phyloP scores from a whole-genome alignment of 129 eudicot genomes.

The Flaveria linearis region DNA sequence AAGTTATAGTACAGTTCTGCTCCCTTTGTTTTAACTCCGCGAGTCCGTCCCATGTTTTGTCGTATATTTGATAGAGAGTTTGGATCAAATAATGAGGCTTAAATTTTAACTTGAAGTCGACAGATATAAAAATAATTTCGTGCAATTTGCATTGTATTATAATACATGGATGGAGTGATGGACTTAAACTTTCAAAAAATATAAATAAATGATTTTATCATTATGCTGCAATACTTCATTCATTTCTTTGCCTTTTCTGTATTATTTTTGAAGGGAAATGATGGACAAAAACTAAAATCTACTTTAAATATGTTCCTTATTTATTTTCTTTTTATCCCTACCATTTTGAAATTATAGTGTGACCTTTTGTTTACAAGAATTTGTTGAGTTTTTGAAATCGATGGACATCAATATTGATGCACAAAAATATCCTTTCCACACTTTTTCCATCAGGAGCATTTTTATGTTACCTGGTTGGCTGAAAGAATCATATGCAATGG shows the following conservation, averaged over 20 bases:
- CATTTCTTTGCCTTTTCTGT: neutral
- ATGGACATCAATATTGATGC: neutral
- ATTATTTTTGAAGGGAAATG: neutral
- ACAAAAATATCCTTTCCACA: neutral
- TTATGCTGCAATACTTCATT: neutral
- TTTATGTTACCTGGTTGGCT: neutral
- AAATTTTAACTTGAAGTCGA: neutral
- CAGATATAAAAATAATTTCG: too few relatives aligned
- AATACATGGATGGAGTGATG: too few relatives aligned
- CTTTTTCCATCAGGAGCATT: neutral
- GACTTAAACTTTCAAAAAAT: neutral
- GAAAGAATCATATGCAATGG: neutral
- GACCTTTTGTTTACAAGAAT: neutral
- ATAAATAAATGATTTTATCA: too few relatives aligned
- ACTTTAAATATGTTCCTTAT: neutral
- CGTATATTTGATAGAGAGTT: too few relatives aligned
- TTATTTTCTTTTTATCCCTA: neutral
- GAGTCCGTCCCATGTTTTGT: too few relatives aligned
- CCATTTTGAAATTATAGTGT: neutral
- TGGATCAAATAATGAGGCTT: too few relatives aligned
- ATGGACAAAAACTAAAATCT: neutral
- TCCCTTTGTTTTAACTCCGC: too few relatives aligned
- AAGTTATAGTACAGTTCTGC: too few relatives aligned
- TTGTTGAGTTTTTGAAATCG: too few relatives aligned
- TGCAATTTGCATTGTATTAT: too few relatives aligned